These are phyloP conservation scores for Cystobasidium sp. DNA, from an alignment of 1,284 basidiomycete genomes.

Conservation along the genomic window DNA sequence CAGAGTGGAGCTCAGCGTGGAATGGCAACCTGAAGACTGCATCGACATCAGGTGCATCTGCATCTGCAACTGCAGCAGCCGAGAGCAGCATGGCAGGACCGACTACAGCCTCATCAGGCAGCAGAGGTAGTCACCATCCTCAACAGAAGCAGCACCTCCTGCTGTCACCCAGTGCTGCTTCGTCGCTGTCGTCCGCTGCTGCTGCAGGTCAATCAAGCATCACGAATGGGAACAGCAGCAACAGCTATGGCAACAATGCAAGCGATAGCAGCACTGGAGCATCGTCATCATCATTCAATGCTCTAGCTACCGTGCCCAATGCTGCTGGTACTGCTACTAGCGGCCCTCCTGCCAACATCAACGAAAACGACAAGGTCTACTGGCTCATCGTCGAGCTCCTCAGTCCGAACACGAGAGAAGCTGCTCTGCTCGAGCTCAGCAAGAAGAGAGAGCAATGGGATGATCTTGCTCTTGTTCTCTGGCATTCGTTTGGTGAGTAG, in stretches of 20 bases:
- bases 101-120: not conserved
- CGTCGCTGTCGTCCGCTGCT: not conserved
- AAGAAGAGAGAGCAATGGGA: conserved; percentile 99
- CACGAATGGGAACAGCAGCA: conserved; percentile 8
- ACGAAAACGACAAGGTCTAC: conserved; percentile 74
- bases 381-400: conserved; percentile 78
- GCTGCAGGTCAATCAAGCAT: not conserved
- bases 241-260: conserved; percentile 1
- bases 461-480: conserved; percentile 93
- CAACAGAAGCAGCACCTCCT: conserved; percentile 35
- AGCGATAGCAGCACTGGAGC: conserved; percentile 9
- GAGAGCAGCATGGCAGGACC: not conserved
- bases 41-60: not conserved
- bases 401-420: conserved; percentile 78
- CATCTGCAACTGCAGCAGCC: not conserved
- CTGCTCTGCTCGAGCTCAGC: conserved; percentile 89
- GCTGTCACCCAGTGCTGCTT: conserved; percentile 20
- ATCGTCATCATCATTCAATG: not conserved
- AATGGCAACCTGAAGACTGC: not conserved
- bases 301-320: not conserved
- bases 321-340: not conserved
- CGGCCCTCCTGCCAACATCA: conserved; percentile 10
- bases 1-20: conserved; percentile 24
- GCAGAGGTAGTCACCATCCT: not conserved
- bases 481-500: conserved; percentile 94